phyloP scores from a whole-genome alignment of 2,329 filamentous ascomycete genomes.

The Pestalotiopsis fici region DNA sequence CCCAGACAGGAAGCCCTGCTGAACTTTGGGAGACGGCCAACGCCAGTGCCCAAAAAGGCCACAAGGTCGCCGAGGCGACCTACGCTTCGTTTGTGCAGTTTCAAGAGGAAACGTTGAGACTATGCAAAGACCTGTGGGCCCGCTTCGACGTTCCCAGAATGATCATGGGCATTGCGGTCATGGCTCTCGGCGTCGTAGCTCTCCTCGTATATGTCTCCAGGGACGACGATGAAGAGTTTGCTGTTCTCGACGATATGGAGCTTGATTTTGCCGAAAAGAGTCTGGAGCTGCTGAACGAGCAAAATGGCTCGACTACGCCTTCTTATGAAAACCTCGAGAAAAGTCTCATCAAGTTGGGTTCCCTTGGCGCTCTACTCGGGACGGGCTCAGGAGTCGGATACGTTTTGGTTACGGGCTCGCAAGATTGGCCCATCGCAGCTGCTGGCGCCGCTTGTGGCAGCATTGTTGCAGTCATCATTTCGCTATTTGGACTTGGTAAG shows the following conservation, averaged over 20 bases:
- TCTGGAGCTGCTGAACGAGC: conserved; percentile 49
- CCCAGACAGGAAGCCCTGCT: conserved; percentile 53
- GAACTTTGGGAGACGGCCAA: conserved; percentile 60
- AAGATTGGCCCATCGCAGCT: conserved; percentile 41
- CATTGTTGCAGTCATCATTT: conserved; percentile 38
- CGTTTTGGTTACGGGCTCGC: conserved; percentile 34
- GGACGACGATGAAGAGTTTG: conserved; percentile 55
- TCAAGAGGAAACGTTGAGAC: conserved; percentile 73
- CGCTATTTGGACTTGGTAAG: conserved; percentile 44
- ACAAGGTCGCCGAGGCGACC: conserved; percentile 38
- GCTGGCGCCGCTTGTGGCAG: conserved; percentile 47
- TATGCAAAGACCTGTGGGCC: conserved; percentile 88
- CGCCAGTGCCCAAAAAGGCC: conserved; percentile 35
- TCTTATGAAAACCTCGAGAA: conserved; percentile 39
- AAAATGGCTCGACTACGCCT: conserved; percentile 23
- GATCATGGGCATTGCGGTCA: conserved; percentile 73
- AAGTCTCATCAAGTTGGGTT: conserved; percentile 37
- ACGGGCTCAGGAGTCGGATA: conserved; percentile 31
- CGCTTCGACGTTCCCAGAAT: conserved; percentile 88
- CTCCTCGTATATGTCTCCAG: conserved; percentile 73
- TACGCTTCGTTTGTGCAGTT: conserved; percentile 69
- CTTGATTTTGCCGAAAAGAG: conserved; percentile 61
- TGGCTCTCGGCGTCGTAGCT: conserved; percentile 66
- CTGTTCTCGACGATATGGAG: conserved; percentile 55
- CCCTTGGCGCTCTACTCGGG: conserved; percentile 34